Conservation (phyloP, 148 eudicot genomes). For the Arbutus unedo region DNA sequence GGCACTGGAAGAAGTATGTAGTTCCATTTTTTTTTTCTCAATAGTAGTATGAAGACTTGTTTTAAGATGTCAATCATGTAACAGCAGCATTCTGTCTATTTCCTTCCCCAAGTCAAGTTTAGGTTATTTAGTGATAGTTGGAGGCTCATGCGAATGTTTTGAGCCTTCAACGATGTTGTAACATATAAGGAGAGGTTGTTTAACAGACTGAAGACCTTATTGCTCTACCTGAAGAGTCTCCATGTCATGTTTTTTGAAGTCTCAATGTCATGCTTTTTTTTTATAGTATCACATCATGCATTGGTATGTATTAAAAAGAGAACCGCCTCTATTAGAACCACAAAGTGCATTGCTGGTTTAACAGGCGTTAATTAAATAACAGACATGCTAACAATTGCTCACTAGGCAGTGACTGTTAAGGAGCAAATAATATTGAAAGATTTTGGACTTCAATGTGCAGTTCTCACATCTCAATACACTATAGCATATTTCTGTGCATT, state of each 20-base stretch:
- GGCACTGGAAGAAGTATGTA: constrained; percentile 6
- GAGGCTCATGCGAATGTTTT: constrained; percentile 16
- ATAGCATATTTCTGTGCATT: too few species aligned
- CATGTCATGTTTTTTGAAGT: not conserved
- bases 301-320: not conserved
- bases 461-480: too few species aligned
- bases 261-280: not conserved
- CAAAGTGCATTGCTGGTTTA: not conserved
- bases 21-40: constrained; percentile 4
- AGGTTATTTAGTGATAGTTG: constrained; percentile 22
- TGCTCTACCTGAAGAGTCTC: constrained; percentile 2
- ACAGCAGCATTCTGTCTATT: constrained; percentile 15
- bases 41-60: constrained; percentile 13
- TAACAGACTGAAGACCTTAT: constrained; percentile 12
- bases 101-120: constrained; percentile 10
- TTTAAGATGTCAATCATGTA: constrained; percentile 17
- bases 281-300: not conserved
- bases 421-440: not conserved
- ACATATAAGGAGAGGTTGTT: constrained; percentile 29
- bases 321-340: not conserved
- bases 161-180: constrained; percentile 13
- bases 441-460: too few species aligned
- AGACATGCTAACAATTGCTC: not conserved
- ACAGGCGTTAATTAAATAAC: not conserved
- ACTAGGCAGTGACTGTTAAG: not conserved